These are phyloP conservation scores for Eremothecium cymbalariae DNA, from an alignment of 1,139 yeast species.

Conservation along the genomic window DNA sequence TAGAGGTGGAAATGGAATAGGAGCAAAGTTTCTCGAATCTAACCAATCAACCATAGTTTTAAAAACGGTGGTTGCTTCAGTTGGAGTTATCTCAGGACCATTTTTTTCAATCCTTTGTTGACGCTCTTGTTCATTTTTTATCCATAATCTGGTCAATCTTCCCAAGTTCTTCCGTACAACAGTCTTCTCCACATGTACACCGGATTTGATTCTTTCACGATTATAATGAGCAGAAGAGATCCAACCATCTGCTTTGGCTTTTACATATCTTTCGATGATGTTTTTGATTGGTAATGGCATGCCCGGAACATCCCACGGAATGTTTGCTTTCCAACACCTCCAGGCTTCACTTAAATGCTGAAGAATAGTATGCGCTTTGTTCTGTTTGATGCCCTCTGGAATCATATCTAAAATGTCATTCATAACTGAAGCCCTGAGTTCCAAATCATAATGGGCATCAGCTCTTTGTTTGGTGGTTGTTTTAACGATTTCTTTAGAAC, in stretches of 20 bases:
- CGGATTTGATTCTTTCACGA: constrained; percentile 78
- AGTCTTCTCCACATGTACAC: constrained; percentile 88
- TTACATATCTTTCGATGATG: constrained; percentile 79
- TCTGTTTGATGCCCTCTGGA: constrained; percentile 88
- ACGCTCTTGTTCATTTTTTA: constrained; percentile 84
- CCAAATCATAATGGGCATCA: constrained; percentile 91
- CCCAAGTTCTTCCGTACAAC: constrained; percentile 91
- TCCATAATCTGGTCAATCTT: constrained; percentile 83
- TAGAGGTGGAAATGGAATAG: constrained; percentile 90
- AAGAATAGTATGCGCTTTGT: constrained; percentile 75
- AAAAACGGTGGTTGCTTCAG: constrained; percentile 81
- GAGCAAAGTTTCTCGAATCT: constrained; percentile 74
- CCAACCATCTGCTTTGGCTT: constrained; percentile 98
- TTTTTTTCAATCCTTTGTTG: constrained; percentile 72
- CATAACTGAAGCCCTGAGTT: constrained; percentile 88
- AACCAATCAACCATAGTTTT: constrained; percentile 89
- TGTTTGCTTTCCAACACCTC: constrained; percentile 99
- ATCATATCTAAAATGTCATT: constrained; percentile 95
- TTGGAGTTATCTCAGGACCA: constrained; percentile 82
- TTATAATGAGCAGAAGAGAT: constrained; percentile 87
- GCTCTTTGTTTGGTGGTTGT: constrained; percentile 92
- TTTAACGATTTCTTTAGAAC: constrained; percentile 87
- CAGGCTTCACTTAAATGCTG: constrained; percentile 97
- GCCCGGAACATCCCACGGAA: constrained; percentile 98
- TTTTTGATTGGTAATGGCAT: constrained; percentile 84